These are phyloP conservation scores for Diaporthe longicolla DNA, from an alignment of 2,329 filamentous ascomycete species.

Conservation along the genomic window DNA sequence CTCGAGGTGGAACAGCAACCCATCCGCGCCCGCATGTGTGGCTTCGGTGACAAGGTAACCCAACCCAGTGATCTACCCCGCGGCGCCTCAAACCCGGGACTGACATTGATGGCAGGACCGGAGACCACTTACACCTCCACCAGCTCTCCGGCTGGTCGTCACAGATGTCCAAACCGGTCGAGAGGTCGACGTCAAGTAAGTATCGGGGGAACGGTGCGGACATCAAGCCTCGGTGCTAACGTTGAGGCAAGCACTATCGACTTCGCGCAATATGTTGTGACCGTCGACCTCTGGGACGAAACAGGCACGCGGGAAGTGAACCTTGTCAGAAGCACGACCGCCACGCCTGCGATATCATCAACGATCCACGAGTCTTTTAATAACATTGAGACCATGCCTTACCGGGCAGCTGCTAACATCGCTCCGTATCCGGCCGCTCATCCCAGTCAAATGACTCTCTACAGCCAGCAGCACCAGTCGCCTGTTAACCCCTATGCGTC, in stretches of 20 bases:
- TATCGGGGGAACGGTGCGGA: constrained; percentile 35
- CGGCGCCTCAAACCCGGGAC: constrained; percentile 7
- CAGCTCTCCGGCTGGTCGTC: constrained; percentile 88
- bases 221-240: constrained; percentile 39
- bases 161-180: constrained; percentile 80
- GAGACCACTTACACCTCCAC: constrained; percentile 94
- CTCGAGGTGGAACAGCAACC: constrained; percentile 92
- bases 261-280: constrained; percentile 63
- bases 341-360: constrained; percentile 81
- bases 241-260: constrained; percentile 40
- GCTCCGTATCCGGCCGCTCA: constrained; percentile 40
- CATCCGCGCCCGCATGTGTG: constrained; percentile 95
- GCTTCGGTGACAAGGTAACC: constrained; percentile 94
- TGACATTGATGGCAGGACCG: constrained; percentile 76
- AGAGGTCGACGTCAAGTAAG: constrained; percentile 87
- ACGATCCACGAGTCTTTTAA: constrained; percentile 85
- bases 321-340: constrained; percentile 74
- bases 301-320: constrained; percentile 76
- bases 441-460: constrained; percentile 40
- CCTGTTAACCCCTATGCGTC: constrained; percentile 38
- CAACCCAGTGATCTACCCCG: constrained; percentile 32
- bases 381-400: constrained; percentile 57
- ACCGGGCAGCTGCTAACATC: constrained; percentile 38
- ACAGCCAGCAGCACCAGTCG: constrained; percentile 47
- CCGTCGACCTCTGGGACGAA: constrained; percentile 78